Evolutionary conservation across 2,329 filamentous ascomycete species (phyloP), one percentile per base, ranked within the genome.

Genomic region (Fusarium robinianum): DNA sequence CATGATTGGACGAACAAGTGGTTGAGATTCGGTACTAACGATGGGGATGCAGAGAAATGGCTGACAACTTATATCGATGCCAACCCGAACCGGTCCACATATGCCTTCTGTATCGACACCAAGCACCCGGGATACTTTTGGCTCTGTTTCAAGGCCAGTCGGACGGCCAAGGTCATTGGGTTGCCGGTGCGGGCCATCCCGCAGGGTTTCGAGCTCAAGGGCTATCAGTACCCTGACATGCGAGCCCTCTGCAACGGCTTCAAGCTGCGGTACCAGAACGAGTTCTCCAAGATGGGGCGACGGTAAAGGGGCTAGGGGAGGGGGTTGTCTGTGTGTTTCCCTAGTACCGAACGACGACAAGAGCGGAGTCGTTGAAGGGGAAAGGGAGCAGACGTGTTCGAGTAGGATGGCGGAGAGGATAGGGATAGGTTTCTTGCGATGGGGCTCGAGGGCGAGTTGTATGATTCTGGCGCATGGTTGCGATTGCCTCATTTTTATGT

Each of bases 181-280:
- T 91, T 92, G 85, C 82, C 84, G 5, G 89, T 99, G 53, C 91
- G 94, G 60, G 85, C 96, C 24, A 87, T 97, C 12, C 94, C 94
- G 3, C 88, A 95, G 61, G 94, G 89, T 5, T 99, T 92, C 64
- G 90, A 97, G 73, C 78, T 99, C 61, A 84, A 90, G 71, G 88
- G 87, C 57, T 87, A 88, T 57, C 81, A 86, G 38, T 99, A 99
- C 66, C 92, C 94, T 1, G 91, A 97, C 62, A 96, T 97, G 88
- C 81, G 87, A 57, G 90, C 90, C 34, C 75, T 99, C 52, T 96
- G 92, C 76, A 99, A 99, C 71, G 94, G 92, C 5, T 97, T 97
- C 78, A 97, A 97, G 77, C 70, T 92, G 63, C 77, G 91, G 41
- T 90, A 80, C 63, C 77, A 80, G 61, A 80, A 74, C 53, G 79